Conservation (phyloP, 306 rosid genomes). For the Vigna reflexopilosa region DNA sequence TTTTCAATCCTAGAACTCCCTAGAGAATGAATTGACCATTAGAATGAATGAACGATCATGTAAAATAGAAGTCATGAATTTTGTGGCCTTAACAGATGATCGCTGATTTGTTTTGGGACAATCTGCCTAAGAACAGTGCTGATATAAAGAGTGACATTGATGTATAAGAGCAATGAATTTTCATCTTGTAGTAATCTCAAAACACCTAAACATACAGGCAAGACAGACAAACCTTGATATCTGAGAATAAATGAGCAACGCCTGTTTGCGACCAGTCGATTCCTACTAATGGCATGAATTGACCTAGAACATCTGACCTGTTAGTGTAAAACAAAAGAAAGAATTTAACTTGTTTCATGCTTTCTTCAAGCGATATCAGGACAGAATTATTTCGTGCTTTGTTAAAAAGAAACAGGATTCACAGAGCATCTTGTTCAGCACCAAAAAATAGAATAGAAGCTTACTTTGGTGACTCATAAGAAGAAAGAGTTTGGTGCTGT, state of each 20-base stretch:
- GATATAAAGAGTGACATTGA: background rate
- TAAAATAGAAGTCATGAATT: slow-evolving; percentile 12
- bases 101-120: slow-evolving; percentile 28
- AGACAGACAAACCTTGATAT: slow-evolving; percentile 76
- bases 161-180: slow-evolving; percentile 7
- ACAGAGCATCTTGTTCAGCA: background rate
- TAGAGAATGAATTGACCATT: slow-evolving; percentile 23
- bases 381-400: background rate
- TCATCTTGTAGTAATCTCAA: slow-evolving; percentile 23
- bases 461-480: background rate
- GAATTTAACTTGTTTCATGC: slow-evolving; percentile 3
- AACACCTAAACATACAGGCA: slow-evolving; percentile 24
- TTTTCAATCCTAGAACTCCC: slow-evolving; percentile 29
- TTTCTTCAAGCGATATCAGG: background rate
- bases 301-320: slow-evolving; percentile 98
- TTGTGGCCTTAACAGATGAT: slow-evolving; percentile 41
- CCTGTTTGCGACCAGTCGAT: slow-evolving; percentile 97
- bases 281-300: slow-evolving; percentile 98
- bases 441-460: background rate
- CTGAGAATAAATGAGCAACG: slow-evolving; percentile 94
- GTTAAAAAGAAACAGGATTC: slow-evolving; percentile 22
- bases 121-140: slow-evolving; percentile 27
- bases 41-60: background rate
- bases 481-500: background rate
- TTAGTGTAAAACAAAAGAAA: slow-evolving; percentile 26